Evolutionary conservation across 352 stramenopile species (phyloP).

Genomic region (Pythium apleroticum): DNA sequence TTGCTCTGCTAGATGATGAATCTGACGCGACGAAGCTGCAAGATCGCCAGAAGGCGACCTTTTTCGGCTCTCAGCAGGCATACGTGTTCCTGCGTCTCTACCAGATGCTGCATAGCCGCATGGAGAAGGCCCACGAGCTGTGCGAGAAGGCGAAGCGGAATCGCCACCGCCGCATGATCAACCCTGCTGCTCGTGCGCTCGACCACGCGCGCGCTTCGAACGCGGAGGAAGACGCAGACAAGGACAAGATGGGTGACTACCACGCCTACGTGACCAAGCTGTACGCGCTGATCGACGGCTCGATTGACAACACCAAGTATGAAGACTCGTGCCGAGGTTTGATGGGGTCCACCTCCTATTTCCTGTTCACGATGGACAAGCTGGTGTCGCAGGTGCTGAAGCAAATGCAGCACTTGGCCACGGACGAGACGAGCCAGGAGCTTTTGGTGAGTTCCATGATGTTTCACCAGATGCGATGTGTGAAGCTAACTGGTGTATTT

Average conservation of each 20-base stretch:
- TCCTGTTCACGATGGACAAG: constrained; percentile 92
- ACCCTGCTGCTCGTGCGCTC: constrained; percentile 75
- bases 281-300: constrained; percentile 85
- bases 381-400: constrained; percentile 83
- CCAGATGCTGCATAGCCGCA: constrained; percentile 83
- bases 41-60: constrained; percentile 46
- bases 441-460: constrained; percentile 36
- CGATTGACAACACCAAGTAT: constrained; percentile 86
- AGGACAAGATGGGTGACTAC: constrained; percentile 86
- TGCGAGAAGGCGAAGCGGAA: constrained; percentile 88
- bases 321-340: constrained; percentile 88
- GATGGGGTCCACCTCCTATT: constrained; percentile 90
- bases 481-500: neutral
- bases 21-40: constrained; percentile 44
- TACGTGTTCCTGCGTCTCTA: constrained; percentile 91
- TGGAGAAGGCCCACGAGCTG: constrained; percentile 79
- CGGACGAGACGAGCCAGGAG: constrained; percentile 79
- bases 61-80: constrained; percentile 82
- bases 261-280: constrained; percentile 85
- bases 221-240: constrained; percentile 37
- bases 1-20: constrained; percentile 65
- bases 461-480: neutral
- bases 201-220: constrained; percentile 69
- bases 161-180: constrained; percentile 83
- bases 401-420: constrained; percentile 86